Base-by-base conservation (phyloP, 805 yeast species). In the Kodamaea sagamina region DNA sequence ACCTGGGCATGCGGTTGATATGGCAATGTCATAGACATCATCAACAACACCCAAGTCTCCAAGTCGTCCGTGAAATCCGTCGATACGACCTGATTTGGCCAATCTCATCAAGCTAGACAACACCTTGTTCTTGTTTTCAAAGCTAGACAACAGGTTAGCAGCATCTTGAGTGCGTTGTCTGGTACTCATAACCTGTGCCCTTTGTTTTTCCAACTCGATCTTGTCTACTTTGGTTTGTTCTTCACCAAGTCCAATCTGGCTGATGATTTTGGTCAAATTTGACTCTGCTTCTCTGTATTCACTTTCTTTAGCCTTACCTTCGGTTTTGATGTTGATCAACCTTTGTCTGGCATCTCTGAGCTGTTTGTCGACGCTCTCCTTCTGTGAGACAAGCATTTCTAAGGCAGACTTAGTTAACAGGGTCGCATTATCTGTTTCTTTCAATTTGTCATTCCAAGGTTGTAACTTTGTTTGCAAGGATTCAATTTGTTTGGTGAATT, bases 21-120 rank as follows among this genome's bases (percentile, higher is more conserved):
- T 81, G 0, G 99, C 99, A 41, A 89, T 78, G 63, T 95, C 98
- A 60, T 86, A 93, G 54, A 79, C 77, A 50, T 85, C 87, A 59
- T 89, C 96, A 49, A 93, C 93, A 2, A 77, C 75, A n/a, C 97
- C 99, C 35, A 93, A 68, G 52, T 89, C 95, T 12, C 99, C 99
- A 11, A 93, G 67, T 48, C 97, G 73, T 0, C 98, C 99, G 59
- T 87, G 75, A 52, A 92, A 87, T 0, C 98, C 99, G 5, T 69
- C 68, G 17, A 95, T 77, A 53, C 96, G 75, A 4, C 97, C 97
- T 3, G 93, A 76, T 43, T 82, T 81, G 44, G 84, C 84, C 28
- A 93, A 65, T 48, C 84, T 77, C 45, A 73, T 68, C 43, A 93
- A 72, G 11, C 89, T 85, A 0, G 81, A 59, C 13, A 89, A 69